Evolutionary conservation across 805 yeast species (phyloP).

Genomic region (Candida manassasensis): DNA sequence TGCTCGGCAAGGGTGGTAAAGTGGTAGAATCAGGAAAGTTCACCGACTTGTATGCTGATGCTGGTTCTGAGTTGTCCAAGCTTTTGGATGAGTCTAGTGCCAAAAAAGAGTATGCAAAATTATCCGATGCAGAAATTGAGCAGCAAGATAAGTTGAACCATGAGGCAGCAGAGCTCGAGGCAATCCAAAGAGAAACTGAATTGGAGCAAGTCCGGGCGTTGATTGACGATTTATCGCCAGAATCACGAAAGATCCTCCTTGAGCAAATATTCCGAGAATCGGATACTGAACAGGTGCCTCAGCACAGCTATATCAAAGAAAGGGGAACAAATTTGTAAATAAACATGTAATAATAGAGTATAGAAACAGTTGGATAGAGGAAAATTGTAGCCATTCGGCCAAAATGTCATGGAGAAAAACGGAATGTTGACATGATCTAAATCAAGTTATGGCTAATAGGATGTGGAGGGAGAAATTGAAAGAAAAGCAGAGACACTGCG

Average conservation of each 20-base stretch:
- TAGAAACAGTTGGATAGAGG: neutral
- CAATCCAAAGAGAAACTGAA: constrained; percentile 6
- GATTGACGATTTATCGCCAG: constrained; percentile 35
- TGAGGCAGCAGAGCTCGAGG: constrained; percentile 21
- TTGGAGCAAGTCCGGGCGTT: constrained; percentile 18
- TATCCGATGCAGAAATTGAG: constrained; percentile 21
- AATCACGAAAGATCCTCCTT: constrained; percentile 25
- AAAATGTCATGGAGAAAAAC: too few relatives aligned
- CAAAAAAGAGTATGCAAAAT: constrained; percentile 11
- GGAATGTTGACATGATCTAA: too few relatives aligned
- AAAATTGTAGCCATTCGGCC: too few relatives aligned
- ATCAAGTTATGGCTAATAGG: too few relatives aligned
- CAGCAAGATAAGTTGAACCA: constrained; percentile 21
- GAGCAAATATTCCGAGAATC: constrained; percentile 16
- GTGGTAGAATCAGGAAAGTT: constrained; percentile 40
- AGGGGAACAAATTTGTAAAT: constrained; percentile 2
- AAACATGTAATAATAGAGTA: neutral
- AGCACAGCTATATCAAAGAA: constrained; percentile 1
- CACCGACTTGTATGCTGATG: constrained; percentile 35
- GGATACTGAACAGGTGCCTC: neutral
- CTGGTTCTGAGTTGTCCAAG: constrained; percentile 38
- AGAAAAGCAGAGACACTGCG: too few relatives aligned
- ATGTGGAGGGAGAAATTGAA: too few relatives aligned
- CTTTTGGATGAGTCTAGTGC: constrained; percentile 33
- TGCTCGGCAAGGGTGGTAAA: constrained; percentile 37